Conservation (phyloP, 2,329 filamentous ascomycete genomes). For the Calonectria multiphialidica region DNA sequence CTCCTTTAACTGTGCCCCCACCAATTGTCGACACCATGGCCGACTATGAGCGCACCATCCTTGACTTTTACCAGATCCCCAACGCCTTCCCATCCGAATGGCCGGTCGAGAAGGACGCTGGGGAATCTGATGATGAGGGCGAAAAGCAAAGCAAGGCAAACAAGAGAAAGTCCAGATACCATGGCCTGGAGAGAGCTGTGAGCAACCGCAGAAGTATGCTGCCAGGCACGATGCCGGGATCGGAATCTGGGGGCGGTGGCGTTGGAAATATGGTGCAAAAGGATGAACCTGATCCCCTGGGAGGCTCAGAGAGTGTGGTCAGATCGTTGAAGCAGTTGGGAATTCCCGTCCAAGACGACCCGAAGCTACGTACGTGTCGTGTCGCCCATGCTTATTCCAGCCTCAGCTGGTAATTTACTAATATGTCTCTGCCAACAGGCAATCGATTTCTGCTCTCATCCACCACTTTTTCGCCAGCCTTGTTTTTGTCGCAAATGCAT, state of each 20-base stretch:
- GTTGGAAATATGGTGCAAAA: constrained; percentile 85
- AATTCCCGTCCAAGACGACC: constrained; percentile 86
- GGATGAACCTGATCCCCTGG: constrained; percentile 93
- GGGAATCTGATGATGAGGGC: constrained; percentile 73
- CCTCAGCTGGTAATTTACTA: constrained; percentile 22
- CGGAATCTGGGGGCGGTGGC: constrained; percentile 74
- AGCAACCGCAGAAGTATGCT: constrained; percentile 76
- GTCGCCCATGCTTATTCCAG: neutral
- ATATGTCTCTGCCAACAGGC: constrained; percentile 58
- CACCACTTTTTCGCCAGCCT: constrained; percentile 91
- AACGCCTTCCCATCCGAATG: constrained; percentile 85
- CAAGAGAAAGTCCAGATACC: constrained; percentile 82
- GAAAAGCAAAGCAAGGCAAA: constrained; percentile 62
- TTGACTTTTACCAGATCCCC: constrained; percentile 90
- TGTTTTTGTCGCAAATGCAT: constrained; percentile 95
- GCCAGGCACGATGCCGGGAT: constrained; percentile 75
- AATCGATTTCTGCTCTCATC: constrained; percentile 97
- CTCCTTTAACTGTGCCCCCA: constrained; percentile 29
- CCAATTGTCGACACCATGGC: constrained; percentile 60
- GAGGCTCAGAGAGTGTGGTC: constrained; percentile 89
- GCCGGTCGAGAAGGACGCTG: constrained; percentile 83
- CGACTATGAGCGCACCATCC: constrained; percentile 81
- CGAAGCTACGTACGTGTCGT: constrained; percentile 74
- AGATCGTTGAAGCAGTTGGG: constrained; percentile 81
- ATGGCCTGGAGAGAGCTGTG: constrained; percentile 82